Evolutionary conservation across 108 stramenopile genomes (phyloP).

Genomic region (Ochromonas danica): DNA sequence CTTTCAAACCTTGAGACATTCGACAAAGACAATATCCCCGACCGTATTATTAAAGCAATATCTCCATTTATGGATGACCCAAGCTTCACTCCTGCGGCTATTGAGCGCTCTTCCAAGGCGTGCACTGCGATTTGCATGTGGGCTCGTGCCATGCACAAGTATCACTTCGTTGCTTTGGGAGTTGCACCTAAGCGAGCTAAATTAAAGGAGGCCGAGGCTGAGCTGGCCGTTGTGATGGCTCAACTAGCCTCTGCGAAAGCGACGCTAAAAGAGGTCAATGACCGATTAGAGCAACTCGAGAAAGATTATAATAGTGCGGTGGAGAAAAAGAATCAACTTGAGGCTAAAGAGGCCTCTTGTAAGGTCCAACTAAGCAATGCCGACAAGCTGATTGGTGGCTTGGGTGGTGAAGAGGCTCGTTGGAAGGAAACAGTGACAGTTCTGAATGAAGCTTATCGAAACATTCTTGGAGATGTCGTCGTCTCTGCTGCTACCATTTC

Average conservation of each 20-base stretch:
- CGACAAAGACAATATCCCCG: constrained; percentile 69
- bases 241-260: constrained; percentile 50
- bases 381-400: constrained; percentile 68
- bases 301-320: constrained; percentile 53
- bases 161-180: constrained; percentile 63
- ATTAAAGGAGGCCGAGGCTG: constrained; percentile 57
- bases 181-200: constrained; percentile 61
- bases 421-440: constrained; percentile 59
- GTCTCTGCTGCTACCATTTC: constrained; percentile 59
- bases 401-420: constrained; percentile 63
- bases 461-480: constrained; percentile 60
- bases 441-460: constrained; percentile 49
- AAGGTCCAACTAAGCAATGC: constrained; percentile 59
- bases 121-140: constrained; percentile 69
- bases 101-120: constrained; percentile 61
- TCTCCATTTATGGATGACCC: constrained; percentile 59
- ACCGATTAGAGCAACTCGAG: constrained; percentile 55
- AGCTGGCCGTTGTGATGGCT: constrained; percentile 54
- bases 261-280: constrained; percentile 53
- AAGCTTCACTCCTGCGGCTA: constrained; percentile 56
- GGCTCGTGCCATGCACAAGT: constrained; percentile 67
- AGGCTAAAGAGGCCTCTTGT: constrained; percentile 53
- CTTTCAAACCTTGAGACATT: constrained; percentile 55
- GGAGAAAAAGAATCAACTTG: constrained; percentile 56
- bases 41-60: constrained; percentile 54